phyloP scores from a whole-genome alignment of 192 early-diverging fungal species.

The Bifiguratus adelaidae region DNA sequence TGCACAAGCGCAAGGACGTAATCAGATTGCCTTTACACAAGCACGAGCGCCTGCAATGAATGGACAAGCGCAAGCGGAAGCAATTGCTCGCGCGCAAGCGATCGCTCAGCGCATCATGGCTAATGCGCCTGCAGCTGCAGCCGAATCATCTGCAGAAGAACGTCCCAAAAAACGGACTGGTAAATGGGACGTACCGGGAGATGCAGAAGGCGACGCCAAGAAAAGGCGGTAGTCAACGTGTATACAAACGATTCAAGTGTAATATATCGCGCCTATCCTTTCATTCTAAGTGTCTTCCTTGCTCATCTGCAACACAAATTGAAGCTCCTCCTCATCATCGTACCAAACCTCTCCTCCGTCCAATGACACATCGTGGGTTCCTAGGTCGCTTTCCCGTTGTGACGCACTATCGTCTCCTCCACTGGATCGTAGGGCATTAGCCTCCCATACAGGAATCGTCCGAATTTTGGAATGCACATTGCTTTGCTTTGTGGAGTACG shows the following conservation, averaged over 20 bases:
- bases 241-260: too few relatives aligned
- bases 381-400: too few relatives aligned
- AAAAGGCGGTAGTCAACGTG: too few relatives aligned
- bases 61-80: neutral
- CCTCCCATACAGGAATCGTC: too few relatives aligned
- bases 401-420: too few relatives aligned
- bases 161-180: constrained; percentile 13
- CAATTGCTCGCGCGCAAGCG: neutral
- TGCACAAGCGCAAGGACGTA: constrained; percentile 11
- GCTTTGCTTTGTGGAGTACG: too few relatives aligned
- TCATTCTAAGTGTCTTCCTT: constrained; percentile 1
- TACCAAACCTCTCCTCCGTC: neutral
- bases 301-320: neutral
- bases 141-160: neutral
- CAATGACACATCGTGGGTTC: too few relatives aligned
- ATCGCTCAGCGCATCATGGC: neutral
- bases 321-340: neutral
- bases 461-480: too few relatives aligned
- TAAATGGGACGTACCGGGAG: constrained; percentile 18
- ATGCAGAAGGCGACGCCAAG: constrained; percentile 2
- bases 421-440: too few relatives aligned
- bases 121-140: neutral
- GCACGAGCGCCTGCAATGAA: constrained; percentile 1
- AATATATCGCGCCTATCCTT: too few relatives aligned
- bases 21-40: constrained; percentile 7